These are phyloP conservation scores for Aaosphaeria arxii DNA, from an alignment of 2,329 filamentous ascomycete genomes.

Conservation along the genomic window DNA sequence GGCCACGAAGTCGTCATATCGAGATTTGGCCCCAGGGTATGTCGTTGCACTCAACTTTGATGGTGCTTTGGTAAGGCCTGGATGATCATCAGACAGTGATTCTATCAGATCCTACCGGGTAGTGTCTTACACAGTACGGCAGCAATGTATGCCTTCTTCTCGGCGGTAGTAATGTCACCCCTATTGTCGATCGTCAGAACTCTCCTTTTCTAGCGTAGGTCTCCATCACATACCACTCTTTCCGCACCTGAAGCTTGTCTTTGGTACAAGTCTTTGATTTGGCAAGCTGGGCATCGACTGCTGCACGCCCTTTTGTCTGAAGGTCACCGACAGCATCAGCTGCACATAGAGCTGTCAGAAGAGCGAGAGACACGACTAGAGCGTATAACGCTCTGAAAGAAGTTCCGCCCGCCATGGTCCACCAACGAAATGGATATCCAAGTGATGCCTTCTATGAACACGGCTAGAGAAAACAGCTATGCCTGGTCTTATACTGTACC, in stretches of 20 bases:
- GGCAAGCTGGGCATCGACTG: slow-evolving; percentile 24
- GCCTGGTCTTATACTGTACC: slow-evolving; percentile 5
- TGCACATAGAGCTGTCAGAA: slow-evolving; percentile 16
- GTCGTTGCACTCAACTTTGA: slow-evolving; percentile 15
- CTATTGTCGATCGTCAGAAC: slow-evolving; percentile 11
- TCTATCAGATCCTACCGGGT: background rate
- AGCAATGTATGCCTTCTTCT: slow-evolving; percentile 36
- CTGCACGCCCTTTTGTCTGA: slow-evolving; percentile 21
- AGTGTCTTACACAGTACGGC: slow-evolving; percentile 30
- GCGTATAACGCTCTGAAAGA: slow-evolving; percentile 18
- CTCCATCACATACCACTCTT: slow-evolving; percentile 20
- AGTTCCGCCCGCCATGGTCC: slow-evolving; percentile 14
- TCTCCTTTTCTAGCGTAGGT: background rate
- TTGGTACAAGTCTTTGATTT: slow-evolving; percentile 29
- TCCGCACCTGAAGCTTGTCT: slow-evolving; percentile 25
- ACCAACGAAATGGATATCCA: background rate
- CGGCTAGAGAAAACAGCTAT: too few species aligned
- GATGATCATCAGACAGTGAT: slow-evolving; percentile 5
- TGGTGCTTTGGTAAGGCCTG: slow-evolving; percentile 20
- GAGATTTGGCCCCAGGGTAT: slow-evolving; percentile 30
- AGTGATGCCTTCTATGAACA: background rate
- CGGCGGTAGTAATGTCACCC: slow-evolving; percentile 22
- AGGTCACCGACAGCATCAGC: slow-evolving; percentile 27
- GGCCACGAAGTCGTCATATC: slow-evolving; percentile 37
- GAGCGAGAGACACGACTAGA: slow-evolving; percentile 15